A percentile compares a stretch with the other conserved stretches of the same genome.
Conservation (phyloP, 306 rosid genomes). For the Fragaria vesca region DNA sequence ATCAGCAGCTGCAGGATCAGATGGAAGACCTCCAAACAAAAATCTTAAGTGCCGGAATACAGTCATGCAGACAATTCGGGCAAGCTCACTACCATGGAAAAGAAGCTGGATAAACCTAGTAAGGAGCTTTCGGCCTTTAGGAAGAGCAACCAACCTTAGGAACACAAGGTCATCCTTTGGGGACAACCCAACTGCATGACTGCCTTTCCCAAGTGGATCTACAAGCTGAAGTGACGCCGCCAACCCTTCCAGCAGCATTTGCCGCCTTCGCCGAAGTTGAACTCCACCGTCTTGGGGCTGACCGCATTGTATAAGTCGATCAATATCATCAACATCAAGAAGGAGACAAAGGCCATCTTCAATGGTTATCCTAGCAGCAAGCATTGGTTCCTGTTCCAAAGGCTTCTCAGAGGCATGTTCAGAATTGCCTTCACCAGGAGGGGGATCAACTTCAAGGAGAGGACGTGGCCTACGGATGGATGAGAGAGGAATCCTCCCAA, state of each 20-base stretch:
- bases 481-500: slow-evolving; percentile 91
- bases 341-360: slow-evolving; percentile 96
- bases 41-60: slow-evolving; percentile 85
- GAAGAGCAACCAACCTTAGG: slow-evolving; percentile 76
- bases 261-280: slow-evolving; percentile 67
- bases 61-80: slow-evolving; percentile 91
- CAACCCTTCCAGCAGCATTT: slow-evolving; percentile 73
- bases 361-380: slow-evolving; percentile 84
- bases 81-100: slow-evolving; percentile 75
- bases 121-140: slow-evolving; percentile 86
- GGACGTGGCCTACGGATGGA: slow-evolving; percentile 98
- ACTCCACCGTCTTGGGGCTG: slow-evolving; percentile 85
- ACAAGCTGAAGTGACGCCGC: slow-evolving; percentile 87
- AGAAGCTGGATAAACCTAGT: slow-evolving; percentile 65
- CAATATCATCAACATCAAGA: slow-evolving; percentile 95
- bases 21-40: slow-evolving; percentile 76
- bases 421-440: slow-evolving; percentile 48
- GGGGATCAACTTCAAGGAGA: slow-evolving; percentile 92
- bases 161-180: slow-evolving; percentile 89
- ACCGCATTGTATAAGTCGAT: slow-evolving; percentile 77
- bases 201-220: slow-evolving; percentile 77
- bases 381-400: slow-evolving; percentile 96
- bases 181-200: slow-evolving; percentile 57
- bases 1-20: slow-evolving; percentile 69
- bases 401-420: slow-evolving; percentile 80